Percentiles rank a stretch among this genome's conserved stretches.
Evolutionary conservation across 805 yeast species (phyloP).

Genomic region (Kuraishia floccosa): DNA sequence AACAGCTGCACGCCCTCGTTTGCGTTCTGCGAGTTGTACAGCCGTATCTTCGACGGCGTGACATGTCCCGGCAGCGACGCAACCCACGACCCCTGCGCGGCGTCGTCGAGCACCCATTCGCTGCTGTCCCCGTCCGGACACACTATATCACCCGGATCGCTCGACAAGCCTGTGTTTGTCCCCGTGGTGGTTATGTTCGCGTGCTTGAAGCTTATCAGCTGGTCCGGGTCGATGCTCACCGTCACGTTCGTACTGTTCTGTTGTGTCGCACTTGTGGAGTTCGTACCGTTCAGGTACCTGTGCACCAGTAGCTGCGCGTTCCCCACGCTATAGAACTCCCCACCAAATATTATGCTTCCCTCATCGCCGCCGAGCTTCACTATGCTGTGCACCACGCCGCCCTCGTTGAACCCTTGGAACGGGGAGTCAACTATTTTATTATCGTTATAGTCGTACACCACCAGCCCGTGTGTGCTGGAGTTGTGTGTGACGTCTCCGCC

Average conservation of each 20-base stretch:
- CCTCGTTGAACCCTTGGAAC: conserved; percentile 66
- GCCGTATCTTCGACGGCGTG: conserved; percentile 60
- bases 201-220: conserved; percentile 44
- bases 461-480: conserved; percentile 39
- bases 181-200: conserved; percentile 42
- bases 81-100: conserved; percentile 52
- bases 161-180: conserved; percentile 16
- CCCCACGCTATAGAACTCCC: conserved; percentile 57
- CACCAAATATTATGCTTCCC: conserved; percentile 65
- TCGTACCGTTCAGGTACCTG: conserved; percentile 15
- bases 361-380: conserved; percentile 27
- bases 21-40: conserved; percentile 46
- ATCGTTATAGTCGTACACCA: conserved; percentile 44
- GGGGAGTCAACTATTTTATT: conserved; percentile 35
- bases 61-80: conserved; percentile 45
- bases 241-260: conserved; percentile 24
- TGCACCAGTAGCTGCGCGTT: conserved; percentile 28
- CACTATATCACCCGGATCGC: conserved; percentile 24
- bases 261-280: conserved; percentile 11
- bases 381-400: conserved; percentile 54
- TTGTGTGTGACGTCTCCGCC: conserved; percentile 69
- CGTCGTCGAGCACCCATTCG: conserved; percentile 42
- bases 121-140: conserved; percentile 55
- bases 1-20: conserved; percentile 46
- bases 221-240: conserved; percentile 36